Evolutionary conservation across 148 eudicot genomes (phyloP).

Genomic region (Hydrangea macrophylla): DNA sequence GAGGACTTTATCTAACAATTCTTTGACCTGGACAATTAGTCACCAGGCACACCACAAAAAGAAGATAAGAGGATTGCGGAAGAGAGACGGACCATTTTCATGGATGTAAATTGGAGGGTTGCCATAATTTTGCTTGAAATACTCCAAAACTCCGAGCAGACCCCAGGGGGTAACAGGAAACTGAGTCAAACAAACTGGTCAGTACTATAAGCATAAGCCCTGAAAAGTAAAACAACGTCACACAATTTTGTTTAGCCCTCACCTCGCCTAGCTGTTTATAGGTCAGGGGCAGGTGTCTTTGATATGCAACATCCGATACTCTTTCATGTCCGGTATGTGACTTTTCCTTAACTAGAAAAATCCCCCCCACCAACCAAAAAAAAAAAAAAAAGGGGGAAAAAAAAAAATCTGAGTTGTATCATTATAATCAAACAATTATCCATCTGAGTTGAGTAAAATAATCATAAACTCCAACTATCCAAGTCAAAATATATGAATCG

Average conservation of each 20-base stretch:
- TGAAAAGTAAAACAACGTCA: not conserved
- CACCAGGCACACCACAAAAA: not conserved
- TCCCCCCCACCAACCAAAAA: too few species aligned
- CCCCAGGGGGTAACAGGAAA: conserved; percentile 26
- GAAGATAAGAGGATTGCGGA: not conserved
- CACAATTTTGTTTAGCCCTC: too few species aligned
- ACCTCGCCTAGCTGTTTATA: conserved; percentile 13
- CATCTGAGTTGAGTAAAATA: too few species aligned
- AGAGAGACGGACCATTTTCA: conserved; percentile 32
- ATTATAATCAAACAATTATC: not conserved
- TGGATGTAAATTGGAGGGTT: conserved; percentile 41
- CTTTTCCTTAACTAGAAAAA: too few species aligned
- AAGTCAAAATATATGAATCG: not conserved
- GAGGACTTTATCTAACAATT: too few species aligned
- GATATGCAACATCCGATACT: too few species aligned
- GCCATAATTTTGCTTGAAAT: conserved; percentile 36
- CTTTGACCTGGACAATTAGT: too few species aligned
- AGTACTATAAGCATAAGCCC: not conserved
- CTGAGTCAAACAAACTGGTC: conserved; percentile 9
- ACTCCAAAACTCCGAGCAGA: conserved; percentile 27
- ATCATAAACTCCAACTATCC: too few species aligned
- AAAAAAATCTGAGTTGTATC: not conserved
- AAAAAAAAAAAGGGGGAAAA: too few species aligned
- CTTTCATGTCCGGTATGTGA: too few species aligned
- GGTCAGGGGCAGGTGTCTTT: too few species aligned